These are phyloP conservation scores for Climacium dendroides DNA, from an alignment of 225 moss, liverwort and hornwort genomes.

Conservation along the genomic window DNA sequence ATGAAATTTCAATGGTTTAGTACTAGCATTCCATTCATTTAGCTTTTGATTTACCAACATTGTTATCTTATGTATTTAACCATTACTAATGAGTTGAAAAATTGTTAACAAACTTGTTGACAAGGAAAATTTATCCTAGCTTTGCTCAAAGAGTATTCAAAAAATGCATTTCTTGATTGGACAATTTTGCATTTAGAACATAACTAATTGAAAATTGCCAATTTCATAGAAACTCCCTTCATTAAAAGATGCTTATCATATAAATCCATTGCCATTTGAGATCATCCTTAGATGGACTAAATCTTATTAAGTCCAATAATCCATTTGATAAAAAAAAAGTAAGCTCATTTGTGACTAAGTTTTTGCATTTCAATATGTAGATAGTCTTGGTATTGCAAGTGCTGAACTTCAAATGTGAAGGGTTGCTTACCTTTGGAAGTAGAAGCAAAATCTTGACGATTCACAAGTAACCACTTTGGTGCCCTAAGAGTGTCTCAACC, in stretches of 20 bases:
- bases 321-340: not conserved
- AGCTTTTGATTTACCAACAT: not conserved
- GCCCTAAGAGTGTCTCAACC: not conserved
- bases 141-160: not conserved
- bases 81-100: not conserved
- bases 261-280: not conserved
- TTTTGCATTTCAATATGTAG: not conserved
- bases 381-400: not conserved
- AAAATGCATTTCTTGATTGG: not conserved
- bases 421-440: not conserved
- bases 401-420: not conserved
- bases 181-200: not conserved
- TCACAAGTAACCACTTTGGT: not conserved
- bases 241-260: not conserved
- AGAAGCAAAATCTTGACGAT: not conserved
- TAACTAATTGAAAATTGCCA: not conserved
- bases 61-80: not conserved
- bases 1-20: not conserved
- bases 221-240: not conserved
- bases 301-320: not conserved
- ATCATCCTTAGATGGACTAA: not conserved
- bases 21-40: not conserved
- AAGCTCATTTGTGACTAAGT: too few species aligned
- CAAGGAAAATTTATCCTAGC: too few species aligned
- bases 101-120: not conserved